Percentiles rank a stretch among this genome's conserved stretches.
These are phyloP conservation scores for Gossypium sturtianum DNA, from an alignment of 345 rosid genomes.

Conservation along the genomic window DNA sequence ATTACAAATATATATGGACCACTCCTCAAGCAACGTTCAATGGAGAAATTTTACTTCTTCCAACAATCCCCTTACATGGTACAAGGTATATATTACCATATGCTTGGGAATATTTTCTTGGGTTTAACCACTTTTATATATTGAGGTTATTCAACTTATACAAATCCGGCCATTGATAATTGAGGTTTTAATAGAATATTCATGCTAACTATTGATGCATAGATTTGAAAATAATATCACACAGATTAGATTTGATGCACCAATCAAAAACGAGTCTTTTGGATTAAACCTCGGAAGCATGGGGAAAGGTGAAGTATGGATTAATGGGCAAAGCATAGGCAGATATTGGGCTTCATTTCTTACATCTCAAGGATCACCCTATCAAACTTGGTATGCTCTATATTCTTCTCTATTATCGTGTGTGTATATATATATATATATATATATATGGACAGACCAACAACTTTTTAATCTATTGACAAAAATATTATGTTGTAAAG, in stretches of 20 bases:
- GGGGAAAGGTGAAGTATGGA: conserved; percentile 62
- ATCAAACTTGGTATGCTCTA: conserved; percentile 50
- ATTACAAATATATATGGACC: conserved; percentile 34
- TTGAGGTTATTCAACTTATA: no score
- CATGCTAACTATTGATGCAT: not conserved
- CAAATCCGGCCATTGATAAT: not conserved
- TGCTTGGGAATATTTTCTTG: not conserved
- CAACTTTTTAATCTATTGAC: fast-evolving
- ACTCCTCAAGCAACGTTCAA: conserved; percentile 34
- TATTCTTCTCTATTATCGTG: not conserved
- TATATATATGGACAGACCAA: no score
- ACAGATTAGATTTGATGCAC: conserved; percentile 46
- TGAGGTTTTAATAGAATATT: not conserved
- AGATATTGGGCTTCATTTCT: conserved; percentile 58
- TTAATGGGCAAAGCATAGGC: conserved; percentile 50
- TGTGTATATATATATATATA: no score
- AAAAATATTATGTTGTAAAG: no score
- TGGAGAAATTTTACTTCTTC: conserved; percentile 48
- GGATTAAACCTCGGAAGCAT: conserved; percentile 43
- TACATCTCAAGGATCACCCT: conserved; percentile 47
- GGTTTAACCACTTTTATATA: no score
- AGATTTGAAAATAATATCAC: not conserved
- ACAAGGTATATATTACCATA: conserved; percentile 45
- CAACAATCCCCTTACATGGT: conserved; percentile 57
- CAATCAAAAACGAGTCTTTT: conserved; percentile 27